These are phyloP conservation scores for Nitzschia putrida DNA, from an alignment of 108 stramenopile genomes.

Conservation along the genomic window DNA sequence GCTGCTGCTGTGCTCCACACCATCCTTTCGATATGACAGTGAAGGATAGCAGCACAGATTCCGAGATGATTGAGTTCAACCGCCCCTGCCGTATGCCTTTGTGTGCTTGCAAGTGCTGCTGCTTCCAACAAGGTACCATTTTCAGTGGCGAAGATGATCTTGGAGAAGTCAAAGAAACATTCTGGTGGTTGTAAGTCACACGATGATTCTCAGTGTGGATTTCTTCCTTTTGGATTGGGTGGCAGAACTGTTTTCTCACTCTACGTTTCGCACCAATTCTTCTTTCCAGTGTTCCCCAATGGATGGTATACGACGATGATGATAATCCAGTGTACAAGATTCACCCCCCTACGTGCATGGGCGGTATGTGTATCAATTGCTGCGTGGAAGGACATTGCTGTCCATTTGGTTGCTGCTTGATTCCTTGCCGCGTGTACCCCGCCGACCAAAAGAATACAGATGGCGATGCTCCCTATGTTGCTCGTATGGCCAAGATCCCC, in stretches of 20 bases:
- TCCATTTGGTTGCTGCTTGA: slow-evolving; percentile 75
- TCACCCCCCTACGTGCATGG: slow-evolving; percentile 66
- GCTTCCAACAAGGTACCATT: slow-evolving; percentile 54
- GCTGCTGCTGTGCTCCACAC: slow-evolving; percentile 55
- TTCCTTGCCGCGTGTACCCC: slow-evolving; percentile 63
- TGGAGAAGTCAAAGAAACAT: slow-evolving; percentile 60
- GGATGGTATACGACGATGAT: slow-evolving; percentile 48
- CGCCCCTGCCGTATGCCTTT: slow-evolving; percentile 51
- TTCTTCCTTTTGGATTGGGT: background rate
- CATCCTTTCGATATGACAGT: slow-evolving; percentile 64
- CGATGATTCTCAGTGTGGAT: background rate
- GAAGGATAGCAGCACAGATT: slow-evolving; percentile 27
- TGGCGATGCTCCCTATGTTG: slow-evolving; percentile 51
- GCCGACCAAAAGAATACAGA: slow-evolving; percentile 46
- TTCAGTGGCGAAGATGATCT: slow-evolving; percentile 51
- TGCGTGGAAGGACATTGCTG: slow-evolving; percentile 68
- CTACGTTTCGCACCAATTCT: background rate
- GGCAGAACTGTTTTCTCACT: background rate
- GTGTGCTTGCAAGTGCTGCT: slow-evolving; percentile 67
- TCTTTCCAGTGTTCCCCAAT: slow-evolving; percentile 51
- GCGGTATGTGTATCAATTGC: slow-evolving; percentile 67
- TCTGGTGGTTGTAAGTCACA: slow-evolving; percentile 48
- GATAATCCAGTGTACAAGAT: slow-evolving; percentile 58
- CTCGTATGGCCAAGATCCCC: slow-evolving; percentile 43
- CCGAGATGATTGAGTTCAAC: slow-evolving; percentile 52